phyloP scores from a whole-genome alignment of 140 eudicot species.

The Anethum foeniculum region DNA sequence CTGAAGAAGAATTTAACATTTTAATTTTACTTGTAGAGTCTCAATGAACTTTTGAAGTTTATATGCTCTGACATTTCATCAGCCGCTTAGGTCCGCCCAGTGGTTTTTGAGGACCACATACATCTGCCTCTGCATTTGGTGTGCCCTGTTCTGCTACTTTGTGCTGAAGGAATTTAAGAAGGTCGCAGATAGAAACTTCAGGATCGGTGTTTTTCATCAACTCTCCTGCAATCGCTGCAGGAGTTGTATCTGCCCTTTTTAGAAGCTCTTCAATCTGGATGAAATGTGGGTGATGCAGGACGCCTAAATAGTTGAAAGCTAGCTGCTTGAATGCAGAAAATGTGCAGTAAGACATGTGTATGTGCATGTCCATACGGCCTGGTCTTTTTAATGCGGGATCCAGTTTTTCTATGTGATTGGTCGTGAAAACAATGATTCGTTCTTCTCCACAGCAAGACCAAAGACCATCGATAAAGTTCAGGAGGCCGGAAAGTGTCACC shows the following conservation, averaged over 20 bases:
- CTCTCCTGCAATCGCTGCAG: slow-evolving; percentile 16
- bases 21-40: neutral
- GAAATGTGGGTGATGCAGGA: slow-evolving; percentile 27
- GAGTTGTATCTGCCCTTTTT: slow-evolving; percentile 21
- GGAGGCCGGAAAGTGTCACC: slow-evolving; percentile 23
- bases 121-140: neutral
- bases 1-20: too few relatives aligned
- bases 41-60: neutral
- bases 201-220: neutral
- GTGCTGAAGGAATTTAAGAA: neutral
- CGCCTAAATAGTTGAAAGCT: slow-evolving; percentile 34
- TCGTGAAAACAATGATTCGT: slow-evolving; percentile 37
- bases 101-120: neutral
- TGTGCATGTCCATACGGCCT: slow-evolving; percentile 50
- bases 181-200: neutral
- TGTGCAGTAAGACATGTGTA: slow-evolving; percentile 47
- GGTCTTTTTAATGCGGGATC: slow-evolving; percentile 40
- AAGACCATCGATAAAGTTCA: slow-evolving; percentile 44
- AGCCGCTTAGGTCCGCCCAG: neutral
- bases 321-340: slow-evolving; percentile 32
- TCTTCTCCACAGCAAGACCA: slow-evolving; percentile 56
- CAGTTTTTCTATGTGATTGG: slow-evolving; percentile 29
- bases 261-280: slow-evolving; percentile 22
- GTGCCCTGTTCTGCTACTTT: slow-evolving; percentile 3
- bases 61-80: neutral